These are phyloP conservation scores for Lablab purpureus DNA, from an alignment of 306 rosid species.

Conservation along the genomic window DNA sequence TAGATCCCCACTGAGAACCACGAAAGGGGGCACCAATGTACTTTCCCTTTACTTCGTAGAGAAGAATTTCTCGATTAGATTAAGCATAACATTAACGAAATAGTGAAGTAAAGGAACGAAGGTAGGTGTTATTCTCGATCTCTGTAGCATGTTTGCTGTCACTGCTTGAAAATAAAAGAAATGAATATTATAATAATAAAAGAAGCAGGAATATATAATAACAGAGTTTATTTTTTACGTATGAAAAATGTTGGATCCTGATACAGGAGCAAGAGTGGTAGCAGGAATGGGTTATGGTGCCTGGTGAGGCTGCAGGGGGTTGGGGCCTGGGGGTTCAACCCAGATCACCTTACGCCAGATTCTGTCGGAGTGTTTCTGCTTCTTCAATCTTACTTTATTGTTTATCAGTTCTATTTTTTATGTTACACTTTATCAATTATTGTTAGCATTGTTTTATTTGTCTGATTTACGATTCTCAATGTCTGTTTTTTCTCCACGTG, in stretches of 20 bases:
- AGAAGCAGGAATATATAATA: neutral
- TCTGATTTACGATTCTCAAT: constrained; percentile 6
- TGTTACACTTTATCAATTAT: neutral
- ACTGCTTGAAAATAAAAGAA: neutral
- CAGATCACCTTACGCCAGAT: constrained; percentile 32
- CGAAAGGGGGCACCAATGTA: constrained; percentile 11
- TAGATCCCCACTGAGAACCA: constrained; percentile 19
- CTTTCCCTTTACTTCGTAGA: constrained; percentile 23
- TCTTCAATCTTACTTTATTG: neutral
- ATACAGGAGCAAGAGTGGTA: neutral
- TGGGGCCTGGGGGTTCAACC: constrained; percentile 33
- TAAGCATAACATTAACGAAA: neutral
- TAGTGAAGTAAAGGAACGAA: neutral
- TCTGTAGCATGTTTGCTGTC: neutral
- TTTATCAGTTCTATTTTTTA: neutral
- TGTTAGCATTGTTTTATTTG: neutral
- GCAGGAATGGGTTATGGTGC: constrained; percentile 16
- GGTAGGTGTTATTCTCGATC: neutral
- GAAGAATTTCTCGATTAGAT: constrained; percentile 39
- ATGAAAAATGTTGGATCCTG: neutral
- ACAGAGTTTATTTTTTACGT: neutral
- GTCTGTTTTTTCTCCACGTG: constrained; percentile 52
- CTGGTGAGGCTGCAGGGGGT: constrained; percentile 21
- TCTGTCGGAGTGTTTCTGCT: constrained; percentile 54
- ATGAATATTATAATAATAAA: neutral